A percentile compares a stretch with the other conserved stretches of the same genome.
These are phyloP conservation scores for Rosa persica DNA, from an alignment of 306 rosid genomes.

Conservation along the genomic window DNA sequence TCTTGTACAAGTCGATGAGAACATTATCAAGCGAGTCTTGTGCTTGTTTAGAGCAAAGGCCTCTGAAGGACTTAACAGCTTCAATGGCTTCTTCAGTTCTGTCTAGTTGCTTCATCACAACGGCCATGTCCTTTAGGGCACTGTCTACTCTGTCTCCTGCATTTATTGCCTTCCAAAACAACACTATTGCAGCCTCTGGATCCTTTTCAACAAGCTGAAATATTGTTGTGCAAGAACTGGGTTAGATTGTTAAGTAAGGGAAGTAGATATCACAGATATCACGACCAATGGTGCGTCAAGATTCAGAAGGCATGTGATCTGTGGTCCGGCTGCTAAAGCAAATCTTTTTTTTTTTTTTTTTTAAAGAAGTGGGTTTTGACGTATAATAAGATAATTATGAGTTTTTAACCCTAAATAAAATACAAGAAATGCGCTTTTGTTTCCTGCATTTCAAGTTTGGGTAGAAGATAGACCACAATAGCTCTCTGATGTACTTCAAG, in stretches of 20 bases:
- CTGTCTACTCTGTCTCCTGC: slow-evolving; percentile 82
- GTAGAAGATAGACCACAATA: too few species aligned
- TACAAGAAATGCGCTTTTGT: too few species aligned
- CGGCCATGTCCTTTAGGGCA: slow-evolving; percentile 91
- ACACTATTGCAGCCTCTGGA: slow-evolving; percentile 65
- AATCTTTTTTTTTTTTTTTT: too few species aligned
- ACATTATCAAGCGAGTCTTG: slow-evolving; percentile 92
- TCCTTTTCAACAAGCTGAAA: slow-evolving; percentile 74
- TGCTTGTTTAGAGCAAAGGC: slow-evolving; percentile 72
- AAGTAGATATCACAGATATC: neutral
- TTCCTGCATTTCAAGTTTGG: too few species aligned
- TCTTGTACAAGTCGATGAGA: slow-evolving; percentile 82
- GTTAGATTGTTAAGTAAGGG: neutral
- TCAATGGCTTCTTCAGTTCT: slow-evolving; percentile 86
- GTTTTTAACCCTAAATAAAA: too few species aligned
- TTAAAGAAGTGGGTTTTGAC: too few species aligned
- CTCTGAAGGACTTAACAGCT: slow-evolving; percentile 64
- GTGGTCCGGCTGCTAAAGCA: neutral
- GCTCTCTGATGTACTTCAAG: too few species aligned
- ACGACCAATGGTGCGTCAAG: neutral
- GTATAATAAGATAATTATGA: too few species aligned
- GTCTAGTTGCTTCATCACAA: slow-evolving; percentile 82
- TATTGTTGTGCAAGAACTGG: neutral
- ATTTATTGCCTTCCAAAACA: slow-evolving; percentile 88
- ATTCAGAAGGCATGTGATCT: neutral